Evolutionary conservation across 495 filamentous ascomycete species (phyloP).

Genomic region (Chaetomium cochliodes): DNA sequence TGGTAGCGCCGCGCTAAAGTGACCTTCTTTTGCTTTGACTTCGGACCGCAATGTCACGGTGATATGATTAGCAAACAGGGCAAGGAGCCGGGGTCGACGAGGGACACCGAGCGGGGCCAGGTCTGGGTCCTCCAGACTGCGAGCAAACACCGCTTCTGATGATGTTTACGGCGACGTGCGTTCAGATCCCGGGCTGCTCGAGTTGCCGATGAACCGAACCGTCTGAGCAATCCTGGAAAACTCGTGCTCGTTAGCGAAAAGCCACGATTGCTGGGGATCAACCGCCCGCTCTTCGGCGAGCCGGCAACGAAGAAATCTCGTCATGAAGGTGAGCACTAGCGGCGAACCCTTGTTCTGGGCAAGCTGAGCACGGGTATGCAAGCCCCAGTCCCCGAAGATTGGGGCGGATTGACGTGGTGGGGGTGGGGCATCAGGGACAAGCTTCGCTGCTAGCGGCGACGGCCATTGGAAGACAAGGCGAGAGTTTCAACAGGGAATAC

Average conservation of each 20-base stretch:
- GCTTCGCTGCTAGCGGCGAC: background rate
- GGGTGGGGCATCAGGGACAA: background rate
- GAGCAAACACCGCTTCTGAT: background rate
- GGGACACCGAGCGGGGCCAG: background rate
- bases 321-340: slow-evolving; percentile 6
- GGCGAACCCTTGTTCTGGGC: background rate
- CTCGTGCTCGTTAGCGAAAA: background rate
- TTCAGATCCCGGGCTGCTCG: background rate
- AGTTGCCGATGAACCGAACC: slow-evolving; percentile 3
- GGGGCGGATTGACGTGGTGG: background rate
- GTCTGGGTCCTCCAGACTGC: background rate
- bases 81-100: background rate
- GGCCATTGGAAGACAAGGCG: background rate
- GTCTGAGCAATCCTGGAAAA: background rate
- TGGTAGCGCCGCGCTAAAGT: background rate
- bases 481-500: background rate
- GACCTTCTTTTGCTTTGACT: slow-evolving; percentile 1
- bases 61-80: background rate
- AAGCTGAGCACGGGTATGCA: slow-evolving; percentile 4
- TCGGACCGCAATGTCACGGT: background rate
- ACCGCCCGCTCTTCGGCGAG: background rate
- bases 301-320: background rate
- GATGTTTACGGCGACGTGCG: background rate
- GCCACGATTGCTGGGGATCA: slow-evolving; percentile 1
- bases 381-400: background rate